Evolutionary conservation across 257 asterid species (phyloP).

Genomic region (Datura wrightii): DNA sequence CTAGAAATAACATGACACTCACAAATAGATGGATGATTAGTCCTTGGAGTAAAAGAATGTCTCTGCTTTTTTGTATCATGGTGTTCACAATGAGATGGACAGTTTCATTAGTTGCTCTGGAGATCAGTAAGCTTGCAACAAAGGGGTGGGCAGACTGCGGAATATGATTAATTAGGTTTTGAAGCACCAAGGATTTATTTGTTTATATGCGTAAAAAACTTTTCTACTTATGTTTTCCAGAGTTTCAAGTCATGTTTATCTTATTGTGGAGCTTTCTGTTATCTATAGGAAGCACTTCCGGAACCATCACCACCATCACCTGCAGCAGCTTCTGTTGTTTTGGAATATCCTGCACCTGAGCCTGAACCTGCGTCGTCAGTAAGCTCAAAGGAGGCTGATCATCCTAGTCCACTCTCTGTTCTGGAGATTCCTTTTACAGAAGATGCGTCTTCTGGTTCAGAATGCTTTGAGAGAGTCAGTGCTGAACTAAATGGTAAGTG

Average conservation of each 20-base stretch:
- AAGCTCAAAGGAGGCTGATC: conserved; percentile 74
- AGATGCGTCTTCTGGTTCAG: conserved; percentile 60
- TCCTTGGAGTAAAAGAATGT: not conserved
- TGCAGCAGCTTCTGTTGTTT: conserved; percentile 29
- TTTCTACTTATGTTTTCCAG: not conserved
- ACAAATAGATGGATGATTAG: not conserved
- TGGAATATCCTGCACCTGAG: conserved; percentile 45
- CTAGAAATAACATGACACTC: not conserved
- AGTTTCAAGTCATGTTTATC: conserved; percentile 10
- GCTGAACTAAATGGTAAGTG: conserved; percentile 80
- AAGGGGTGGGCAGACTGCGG: not conserved
- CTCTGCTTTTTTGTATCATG: not conserved
- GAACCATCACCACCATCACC: conserved; percentile 12
- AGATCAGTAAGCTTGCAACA: not conserved
- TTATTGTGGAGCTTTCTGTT: conserved; percentile 16
- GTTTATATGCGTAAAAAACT: not conserved
- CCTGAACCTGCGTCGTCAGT: conserved; percentile 50
- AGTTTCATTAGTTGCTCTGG: conserved; percentile 12
- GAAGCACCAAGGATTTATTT: not conserved
- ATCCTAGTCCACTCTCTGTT: conserved; percentile 86
- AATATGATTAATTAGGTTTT: conserved; percentile 17
- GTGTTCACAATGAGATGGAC: conserved; percentile 8
- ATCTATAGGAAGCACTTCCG: conserved; percentile 9
- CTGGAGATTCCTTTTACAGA: conserved; percentile 71
- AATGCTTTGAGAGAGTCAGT: conserved; percentile 78